These are phyloP conservation scores for Lablab purpureus DNA, from an alignment of 306 rosid genomes.

Conservation along the genomic window DNA sequence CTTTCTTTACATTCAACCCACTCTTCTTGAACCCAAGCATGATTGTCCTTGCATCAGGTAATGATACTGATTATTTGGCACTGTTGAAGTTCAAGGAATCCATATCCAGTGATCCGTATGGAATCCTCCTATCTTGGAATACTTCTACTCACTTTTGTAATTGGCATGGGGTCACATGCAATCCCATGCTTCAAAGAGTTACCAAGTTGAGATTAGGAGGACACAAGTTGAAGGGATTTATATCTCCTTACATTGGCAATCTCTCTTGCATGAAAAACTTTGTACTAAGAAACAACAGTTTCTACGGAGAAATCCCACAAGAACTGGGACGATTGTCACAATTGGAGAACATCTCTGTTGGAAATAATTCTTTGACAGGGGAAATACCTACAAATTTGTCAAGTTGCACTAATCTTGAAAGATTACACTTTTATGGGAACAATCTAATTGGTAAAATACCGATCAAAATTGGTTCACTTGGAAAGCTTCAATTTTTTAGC, in stretches of 20 bases:
- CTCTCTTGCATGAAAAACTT: conserved; percentile 40
- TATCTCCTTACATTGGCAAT: conserved; percentile 58
- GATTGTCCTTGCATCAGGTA: background rate
- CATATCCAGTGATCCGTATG: conserved; percentile 38
- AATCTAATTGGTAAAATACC: conserved; percentile 41
- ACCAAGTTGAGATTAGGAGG: conserved; percentile 26
- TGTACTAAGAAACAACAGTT: conserved; percentile 20
- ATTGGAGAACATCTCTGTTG: background rate
- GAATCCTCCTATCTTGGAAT: conserved; percentile 50
- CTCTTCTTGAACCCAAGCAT: background rate
- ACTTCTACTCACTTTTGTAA: conserved; percentile 49
- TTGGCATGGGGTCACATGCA: conserved; percentile 61
- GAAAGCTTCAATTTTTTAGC: background rate
- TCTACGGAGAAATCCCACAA: conserved; percentile 46
- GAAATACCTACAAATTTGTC: conserved; percentile 50
- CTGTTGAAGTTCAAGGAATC: conserved; percentile 52
- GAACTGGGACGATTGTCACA: conserved; percentile 36
- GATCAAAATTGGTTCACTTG: conserved; percentile 7
- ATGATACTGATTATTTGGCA: conserved; percentile 37
- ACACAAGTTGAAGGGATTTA: conserved; percentile 36
- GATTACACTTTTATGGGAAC: background rate
- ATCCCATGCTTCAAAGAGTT: conserved; percentile 43
- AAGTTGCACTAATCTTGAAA: conserved; percentile 5
- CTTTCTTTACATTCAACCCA: background rate
- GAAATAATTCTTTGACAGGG: conserved; percentile 46